phyloP scores from a whole-genome alignment of 1,139 yeast genomes.

The Taphrina flavorubra region DNA sequence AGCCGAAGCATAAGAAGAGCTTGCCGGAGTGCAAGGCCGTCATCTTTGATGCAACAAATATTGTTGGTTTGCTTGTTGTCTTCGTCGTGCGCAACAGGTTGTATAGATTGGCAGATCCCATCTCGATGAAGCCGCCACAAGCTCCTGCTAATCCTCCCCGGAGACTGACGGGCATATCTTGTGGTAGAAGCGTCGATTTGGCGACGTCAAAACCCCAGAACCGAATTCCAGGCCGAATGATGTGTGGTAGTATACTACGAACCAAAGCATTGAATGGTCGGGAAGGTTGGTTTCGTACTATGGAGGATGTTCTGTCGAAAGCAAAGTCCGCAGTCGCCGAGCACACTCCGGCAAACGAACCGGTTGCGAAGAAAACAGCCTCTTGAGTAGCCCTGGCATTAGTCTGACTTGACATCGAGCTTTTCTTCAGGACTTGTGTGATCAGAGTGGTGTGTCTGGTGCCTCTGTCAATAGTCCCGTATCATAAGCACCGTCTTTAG shows the following conservation, averaged over 20 bases:
- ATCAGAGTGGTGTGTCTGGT: too few relatives aligned
- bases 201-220: slow-evolving; percentile 30
- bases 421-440: not conserved
- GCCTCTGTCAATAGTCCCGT: too few relatives aligned
- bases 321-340: slow-evolving; percentile 24
- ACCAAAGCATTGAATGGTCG: not conserved
- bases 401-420: not conserved
- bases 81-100: not conserved
- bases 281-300: not conserved
- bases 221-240: slow-evolving; percentile 27
- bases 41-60: slow-evolving; percentile 1
- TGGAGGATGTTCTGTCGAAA: slow-evolving; percentile 5
- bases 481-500: too few relatives aligned
- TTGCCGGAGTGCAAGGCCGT: slow-evolving; percentile 14
- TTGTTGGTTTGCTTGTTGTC: not conserved
- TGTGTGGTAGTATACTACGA: slow-evolving; percentile 17
- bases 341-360: slow-evolving; percentile 17
- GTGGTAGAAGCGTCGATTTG: not conserved
- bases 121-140: slow-evolving; percentile 20
- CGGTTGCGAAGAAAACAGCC: slow-evolving; percentile 20
- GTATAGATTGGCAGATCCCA: slow-evolving; percentile 7
- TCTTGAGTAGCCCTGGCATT: slow-evolving; percentile 9
- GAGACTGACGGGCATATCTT: slow-evolving; percentile 18
- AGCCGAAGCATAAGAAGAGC: slow-evolving; percentile 24
- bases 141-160: slow-evolving; percentile 26